Conservation (phyloP, 139 green algal species). For the Chlamydomonas incerta region DNA sequence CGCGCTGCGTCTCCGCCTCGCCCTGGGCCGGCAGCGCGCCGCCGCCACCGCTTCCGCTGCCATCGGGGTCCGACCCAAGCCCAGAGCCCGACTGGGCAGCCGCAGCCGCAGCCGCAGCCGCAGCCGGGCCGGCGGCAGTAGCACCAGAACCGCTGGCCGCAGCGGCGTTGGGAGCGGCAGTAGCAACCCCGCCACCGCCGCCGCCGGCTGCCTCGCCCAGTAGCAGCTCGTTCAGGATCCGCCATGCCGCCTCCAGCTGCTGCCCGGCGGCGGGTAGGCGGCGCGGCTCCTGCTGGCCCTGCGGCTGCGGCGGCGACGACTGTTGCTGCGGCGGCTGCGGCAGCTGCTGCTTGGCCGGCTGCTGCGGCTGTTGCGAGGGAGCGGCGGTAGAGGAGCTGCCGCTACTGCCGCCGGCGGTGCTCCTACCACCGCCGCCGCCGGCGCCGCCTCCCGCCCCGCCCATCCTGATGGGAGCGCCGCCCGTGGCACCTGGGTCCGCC, state of each 20-base stretch:
- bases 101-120: background rate
- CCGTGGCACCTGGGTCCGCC: too few relatives aligned
- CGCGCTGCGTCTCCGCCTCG: conserved; percentile 23
- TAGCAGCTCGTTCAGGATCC: background rate
- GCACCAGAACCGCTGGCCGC: too few relatives aligned
- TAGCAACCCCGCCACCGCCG: background rate
- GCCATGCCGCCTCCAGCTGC: background rate
- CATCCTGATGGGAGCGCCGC: too few relatives aligned
- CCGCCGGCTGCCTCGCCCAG: background rate
- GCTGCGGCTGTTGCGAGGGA: too few relatives aligned
- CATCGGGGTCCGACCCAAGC: too few relatives aligned
- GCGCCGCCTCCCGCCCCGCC: too few relatives aligned
- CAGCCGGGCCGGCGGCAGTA: background rate
- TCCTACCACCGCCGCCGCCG: too few relatives aligned
- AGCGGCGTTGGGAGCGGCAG: too few relatives aligned
- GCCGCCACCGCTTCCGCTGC: background rate
- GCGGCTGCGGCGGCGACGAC: background rate
- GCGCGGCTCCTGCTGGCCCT: background rate
- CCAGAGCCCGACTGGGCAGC: too few relatives aligned
- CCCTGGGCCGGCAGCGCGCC: background rate
- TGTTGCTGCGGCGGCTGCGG: background rate
- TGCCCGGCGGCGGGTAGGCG: background rate
- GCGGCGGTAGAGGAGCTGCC: too few relatives aligned
- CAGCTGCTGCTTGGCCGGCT: too few relatives aligned
- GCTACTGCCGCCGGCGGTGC: too few relatives aligned